Conservation (phyloP, 306 rosid species). For the Castanopsis chinensis region DNA sequence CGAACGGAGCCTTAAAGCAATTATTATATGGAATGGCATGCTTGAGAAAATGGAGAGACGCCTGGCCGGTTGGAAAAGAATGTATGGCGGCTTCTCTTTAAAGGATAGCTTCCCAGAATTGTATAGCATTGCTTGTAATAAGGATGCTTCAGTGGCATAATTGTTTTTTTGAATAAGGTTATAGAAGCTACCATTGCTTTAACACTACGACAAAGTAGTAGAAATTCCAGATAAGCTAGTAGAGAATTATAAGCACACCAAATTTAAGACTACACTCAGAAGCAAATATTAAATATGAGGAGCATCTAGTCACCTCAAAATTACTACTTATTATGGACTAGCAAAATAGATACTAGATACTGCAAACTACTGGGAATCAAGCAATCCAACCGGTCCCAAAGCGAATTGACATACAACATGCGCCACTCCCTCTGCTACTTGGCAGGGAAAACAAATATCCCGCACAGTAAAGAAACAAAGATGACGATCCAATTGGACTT, state of each 20-base stretch:
- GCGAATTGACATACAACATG: conserved; percentile 43
- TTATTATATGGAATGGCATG: too few relatives aligned
- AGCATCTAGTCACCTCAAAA: conserved; percentile 71
- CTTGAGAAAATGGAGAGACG: too few relatives aligned
- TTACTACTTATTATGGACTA: conserved; percentile 87
- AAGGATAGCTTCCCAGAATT: too few relatives aligned
- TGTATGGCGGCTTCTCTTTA: too few relatives aligned
- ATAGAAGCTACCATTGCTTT: conserved; percentile 60
- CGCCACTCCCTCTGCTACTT: conserved; percentile 52
- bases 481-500: conserved; percentile 41
- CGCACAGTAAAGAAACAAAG: conserved; percentile 36
- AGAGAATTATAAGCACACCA: conserved; percentile 62
- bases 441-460: conserved; percentile 37
- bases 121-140: too few relatives aligned
- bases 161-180: conserved; percentile 28
- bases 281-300: conserved; percentile 58
- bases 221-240: conserved; percentile 54
- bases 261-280: conserved; percentile 70
- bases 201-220: conserved; percentile 50
- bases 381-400: conserved; percentile 98
- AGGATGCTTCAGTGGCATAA: too few relatives aligned
- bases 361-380: conserved; percentile 89
- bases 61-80: too few relatives aligned
- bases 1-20: too few relatives aligned
- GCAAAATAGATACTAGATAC: conserved; percentile 77